Base-by-base conservation (phyloP, 768 basidiomycete species). In the Phanerochaete sordida region DNA sequence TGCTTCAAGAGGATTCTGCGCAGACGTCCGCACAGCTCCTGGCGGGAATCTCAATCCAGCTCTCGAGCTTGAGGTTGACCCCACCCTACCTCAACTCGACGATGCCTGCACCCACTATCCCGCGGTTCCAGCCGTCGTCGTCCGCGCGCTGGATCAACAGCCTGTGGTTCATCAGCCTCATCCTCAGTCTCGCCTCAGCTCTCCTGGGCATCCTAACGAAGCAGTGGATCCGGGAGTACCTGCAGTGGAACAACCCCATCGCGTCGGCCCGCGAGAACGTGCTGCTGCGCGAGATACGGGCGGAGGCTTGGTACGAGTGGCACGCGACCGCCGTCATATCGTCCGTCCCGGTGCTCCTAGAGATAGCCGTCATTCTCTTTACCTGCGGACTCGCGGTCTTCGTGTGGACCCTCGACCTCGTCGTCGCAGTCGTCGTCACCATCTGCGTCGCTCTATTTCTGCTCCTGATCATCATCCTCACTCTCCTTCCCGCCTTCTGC, bases 211-310 rank as follows among this genome's bases (percentile, higher is more conserved):
- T 61, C 12, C 53, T 56, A 3, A 54, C 31, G 21, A 56, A 56
- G 44, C 60, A 61, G 21, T 61, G 60, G 60, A 46, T 61, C 9
- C 58, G 58, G 1, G 58, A 37, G 30, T 59, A 52, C 37, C 33
- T 35, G 3, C n/a, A 35, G 30, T 46, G 57, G 46, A 23, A 55
- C 30, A 27, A 15, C 13, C 24, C 33, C 24, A 31, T 45, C 54
- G 61, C 27, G 61, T 62, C 35, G 4, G 19, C 58, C 12, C 37
- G 33, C 15, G 58, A 57, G n/a, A 57, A 46, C 26, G 28, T 47
- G 1, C 37, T 35, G 3, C 23, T 53, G 13, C 50, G 58, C 3
- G 50, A 53, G 21, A n/a, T 44, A 12, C 58, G 50, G 21, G 39
- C 15, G 23, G 31, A 59, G 16, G 24, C 58, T 3, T 59, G 49